Percentiles rank a stretch among this genome's conserved stretches.
Conservation (phyloP, 2,329 filamentous ascomycete genomes). For the Fusarium musae region DNA sequence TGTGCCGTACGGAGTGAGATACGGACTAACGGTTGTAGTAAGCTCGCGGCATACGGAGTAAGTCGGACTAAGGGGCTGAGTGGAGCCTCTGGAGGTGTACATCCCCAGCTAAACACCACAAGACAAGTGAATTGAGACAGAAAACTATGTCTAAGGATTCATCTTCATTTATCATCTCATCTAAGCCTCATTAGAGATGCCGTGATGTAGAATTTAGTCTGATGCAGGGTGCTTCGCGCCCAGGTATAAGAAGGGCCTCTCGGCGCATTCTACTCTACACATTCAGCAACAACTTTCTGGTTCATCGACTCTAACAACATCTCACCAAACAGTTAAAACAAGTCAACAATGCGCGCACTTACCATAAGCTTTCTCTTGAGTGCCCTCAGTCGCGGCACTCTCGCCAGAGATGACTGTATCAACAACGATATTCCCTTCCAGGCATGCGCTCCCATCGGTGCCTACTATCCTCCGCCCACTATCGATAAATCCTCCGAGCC, state of each 20-base stretch:
- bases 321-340: accelerated
- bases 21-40: neutral
- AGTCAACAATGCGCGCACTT: neutral
- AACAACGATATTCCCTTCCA: constrained; percentile 25
- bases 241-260: neutral
- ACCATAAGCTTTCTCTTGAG: neutral
- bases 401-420: neutral
- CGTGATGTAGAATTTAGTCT: neutral
- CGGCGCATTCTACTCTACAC: accelerated
- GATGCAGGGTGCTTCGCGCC: accelerated
- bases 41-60: neutral
- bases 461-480: constrained; percentile 35
- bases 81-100: neutral
- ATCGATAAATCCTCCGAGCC: constrained; percentile 9
- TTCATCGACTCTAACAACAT: neutral
- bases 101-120: neutral
- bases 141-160: neutral
- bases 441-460: constrained; percentile 33
- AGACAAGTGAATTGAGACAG: neutral
- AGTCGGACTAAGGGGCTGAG: neutral
- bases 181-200: neutral
- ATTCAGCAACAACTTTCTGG: neutral
- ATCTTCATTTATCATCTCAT: neutral
- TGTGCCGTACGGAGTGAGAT: constrained; percentile 10
- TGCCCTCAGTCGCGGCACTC: neutral